Base-by-base conservation (phyloP, 2,329 filamentous ascomycete species). In the Fusarium kyushuense region DNA sequence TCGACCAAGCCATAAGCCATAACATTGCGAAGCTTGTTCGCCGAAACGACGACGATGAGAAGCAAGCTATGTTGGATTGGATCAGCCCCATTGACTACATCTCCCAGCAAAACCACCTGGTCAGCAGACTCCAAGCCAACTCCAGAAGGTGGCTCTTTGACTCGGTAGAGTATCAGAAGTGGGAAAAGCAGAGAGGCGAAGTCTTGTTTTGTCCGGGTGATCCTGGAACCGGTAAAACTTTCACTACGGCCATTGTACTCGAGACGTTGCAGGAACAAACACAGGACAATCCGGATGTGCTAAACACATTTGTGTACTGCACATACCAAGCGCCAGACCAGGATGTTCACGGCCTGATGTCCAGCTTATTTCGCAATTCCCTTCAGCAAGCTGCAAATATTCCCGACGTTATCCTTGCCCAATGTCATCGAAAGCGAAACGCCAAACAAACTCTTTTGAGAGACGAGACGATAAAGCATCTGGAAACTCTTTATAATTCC, bases 251-350 rank as follows among this genome's bases (percentile, higher is more conserved):
- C 1, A 6, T 32, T 13, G 27, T 47, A 14, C n/a, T 47, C 4
- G 27, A 32, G 23, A 2, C 4, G 1, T 23, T 47, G 0, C 43
- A 47, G 43, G 43, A 9, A 9, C 14, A 17, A 13, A 3, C 14
- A 8, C 4, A 17, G 4, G 10, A 23, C 0, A 13, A 32, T 1
- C 6, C 27, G 0, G 14, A 12, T 3, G 4, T 46, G 0, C 25
- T 46, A 0, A 32, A 8, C 10, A 32, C 43, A 0, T 46, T 30
- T 0, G 10, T 46, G 1, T 46, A 46, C 43, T 46, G 43, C 10
- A 32, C 6, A 0, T 46, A 46, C 0, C 27, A 46, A 21, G 0
- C 43, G 21, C 2, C 0, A 2, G 6, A 32, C 3, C 43, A 46
- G 2, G 27, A 32, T 16, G n/a, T 21, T 1, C 43, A 32, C 4